These are phyloP conservation scores for Brettanomyces nanus DNA, from an alignment of 805 yeast genomes.

Conservation along the genomic window DNA sequence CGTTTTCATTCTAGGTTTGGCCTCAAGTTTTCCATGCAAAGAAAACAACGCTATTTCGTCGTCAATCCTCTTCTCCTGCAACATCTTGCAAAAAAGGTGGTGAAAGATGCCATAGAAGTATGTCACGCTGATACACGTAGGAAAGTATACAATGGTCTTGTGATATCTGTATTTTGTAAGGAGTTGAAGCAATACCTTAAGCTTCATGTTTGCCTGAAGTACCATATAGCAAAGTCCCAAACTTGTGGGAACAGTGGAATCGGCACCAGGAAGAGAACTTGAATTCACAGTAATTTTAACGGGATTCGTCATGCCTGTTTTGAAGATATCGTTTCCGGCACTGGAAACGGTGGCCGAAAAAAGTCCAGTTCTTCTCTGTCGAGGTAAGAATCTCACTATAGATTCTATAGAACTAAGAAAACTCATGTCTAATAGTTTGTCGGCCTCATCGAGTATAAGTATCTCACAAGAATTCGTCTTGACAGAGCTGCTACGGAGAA, in stretches of 20 bases:
- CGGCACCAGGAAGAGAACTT: slow-evolving; percentile 19
- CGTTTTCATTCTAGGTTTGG: slow-evolving; percentile 70
- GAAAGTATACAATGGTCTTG: slow-evolving; percentile 85
- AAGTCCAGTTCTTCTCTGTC: slow-evolving; percentile 87
- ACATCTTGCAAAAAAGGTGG: slow-evolving; percentile 27
- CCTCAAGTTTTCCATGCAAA: slow-evolving; percentile 84
- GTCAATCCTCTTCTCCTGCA: slow-evolving; percentile 3
- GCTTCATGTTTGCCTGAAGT: slow-evolving; percentile 51
- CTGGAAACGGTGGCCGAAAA: slow-evolving; percentile 89
- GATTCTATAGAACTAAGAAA: slow-evolving; percentile 61
- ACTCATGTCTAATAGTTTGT: slow-evolving; percentile 71
- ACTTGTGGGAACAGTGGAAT: slow-evolving; percentile 49
- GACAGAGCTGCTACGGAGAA: slow-evolving; percentile 51
- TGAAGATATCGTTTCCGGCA: slow-evolving; percentile 70
- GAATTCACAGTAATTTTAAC: slow-evolving; percentile 76
- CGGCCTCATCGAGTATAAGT: slow-evolving; percentile 88
- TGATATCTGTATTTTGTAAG: slow-evolving; percentile 48
- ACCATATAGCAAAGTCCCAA: slow-evolving; percentile 55
- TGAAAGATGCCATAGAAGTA: slow-evolving; percentile 58
- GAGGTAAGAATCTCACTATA: slow-evolving; percentile 66
- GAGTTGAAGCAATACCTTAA: slow-evolving; percentile 49
- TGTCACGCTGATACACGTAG: slow-evolving; percentile 81
- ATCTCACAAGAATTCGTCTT: slow-evolving; percentile 60
- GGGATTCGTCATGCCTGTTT: slow-evolving; percentile 90
- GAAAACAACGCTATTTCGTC: slow-evolving; percentile 43